Conservation (phyloP, 192 early-diverging fungal genomes). For the Podila horticola region DNA sequence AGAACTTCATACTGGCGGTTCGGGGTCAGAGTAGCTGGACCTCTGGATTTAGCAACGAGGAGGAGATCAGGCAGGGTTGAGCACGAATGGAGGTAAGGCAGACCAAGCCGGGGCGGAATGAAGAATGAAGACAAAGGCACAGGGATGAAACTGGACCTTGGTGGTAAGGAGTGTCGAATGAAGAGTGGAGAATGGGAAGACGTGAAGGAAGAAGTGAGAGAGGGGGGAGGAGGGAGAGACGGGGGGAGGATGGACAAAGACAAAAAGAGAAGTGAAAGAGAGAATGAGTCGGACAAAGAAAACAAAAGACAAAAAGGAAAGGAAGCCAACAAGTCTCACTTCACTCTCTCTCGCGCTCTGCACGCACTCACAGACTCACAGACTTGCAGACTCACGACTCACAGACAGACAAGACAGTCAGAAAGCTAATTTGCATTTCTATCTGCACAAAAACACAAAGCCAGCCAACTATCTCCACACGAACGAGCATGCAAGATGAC, state of each 20-base stretch:
- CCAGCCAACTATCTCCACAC: neutral
- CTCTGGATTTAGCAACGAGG: neutral
- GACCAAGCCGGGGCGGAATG: no score
- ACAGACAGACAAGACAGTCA: no score
- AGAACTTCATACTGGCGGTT: constrained; percentile 84
- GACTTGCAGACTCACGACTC: no score
- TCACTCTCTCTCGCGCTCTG: neutral
- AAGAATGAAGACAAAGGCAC: no score
- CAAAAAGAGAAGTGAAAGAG: neutral
- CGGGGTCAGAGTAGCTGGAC: no score
- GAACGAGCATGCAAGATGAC: no score
- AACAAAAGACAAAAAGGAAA: neutral
- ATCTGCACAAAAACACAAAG: neutral
- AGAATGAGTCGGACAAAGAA: neutral
- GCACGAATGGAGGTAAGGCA: neutral
- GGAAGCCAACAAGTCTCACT: neutral
- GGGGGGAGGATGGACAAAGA: neutral
- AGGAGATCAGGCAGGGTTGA: neutral
- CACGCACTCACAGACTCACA: constrained; percentile 1
- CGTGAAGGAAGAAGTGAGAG: neutral
- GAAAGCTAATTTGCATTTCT: neutral
- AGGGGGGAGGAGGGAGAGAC: neutral
- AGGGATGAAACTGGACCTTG: neutral
- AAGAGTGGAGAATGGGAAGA: neutral
- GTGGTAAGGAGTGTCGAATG: neutral